phyloP scores from a whole-genome alignment of 139 green algal genomes.

The Tetraselmis striata region DNA sequence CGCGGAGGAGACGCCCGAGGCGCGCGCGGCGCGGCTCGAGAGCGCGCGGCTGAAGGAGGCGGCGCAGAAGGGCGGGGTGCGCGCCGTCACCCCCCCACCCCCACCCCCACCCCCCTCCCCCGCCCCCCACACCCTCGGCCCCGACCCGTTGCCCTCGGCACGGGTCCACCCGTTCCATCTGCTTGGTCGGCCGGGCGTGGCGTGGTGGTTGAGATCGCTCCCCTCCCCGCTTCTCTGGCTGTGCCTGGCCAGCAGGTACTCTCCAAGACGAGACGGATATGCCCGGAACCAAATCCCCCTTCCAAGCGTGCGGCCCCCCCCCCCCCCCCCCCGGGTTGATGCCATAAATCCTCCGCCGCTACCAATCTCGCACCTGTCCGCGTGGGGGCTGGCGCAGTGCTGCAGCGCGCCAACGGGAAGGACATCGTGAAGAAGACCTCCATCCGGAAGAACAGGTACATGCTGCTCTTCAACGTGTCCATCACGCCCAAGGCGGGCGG shows the following conservation, averaged over 20 bases:
- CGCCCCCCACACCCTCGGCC: background rate
- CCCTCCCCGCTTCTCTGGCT: background rate
- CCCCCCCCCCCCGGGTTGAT: background rate
- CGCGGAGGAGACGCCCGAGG: background rate
- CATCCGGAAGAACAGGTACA: conserved; percentile 58
- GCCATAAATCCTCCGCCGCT: background rate
- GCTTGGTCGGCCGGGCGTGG: too few species aligned
- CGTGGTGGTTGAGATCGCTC: too few species aligned
- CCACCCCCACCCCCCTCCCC: too few species aligned
- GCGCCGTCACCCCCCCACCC: background rate
- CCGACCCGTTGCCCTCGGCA: too few species aligned
- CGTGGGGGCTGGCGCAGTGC: conserved; percentile 32
- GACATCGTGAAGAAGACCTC: conserved; percentile 80
- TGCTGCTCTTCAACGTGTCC: conserved; percentile 58
- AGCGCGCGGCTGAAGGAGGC: background rate
- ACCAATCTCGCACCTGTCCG: background rate
- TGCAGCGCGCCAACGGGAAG: conserved; percentile 59
- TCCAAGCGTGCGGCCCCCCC: background rate
- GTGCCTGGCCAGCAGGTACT: background rate
- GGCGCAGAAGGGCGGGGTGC: background rate
- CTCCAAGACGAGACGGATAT: background rate
- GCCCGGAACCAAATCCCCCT: background rate
- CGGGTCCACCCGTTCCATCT: too few species aligned
- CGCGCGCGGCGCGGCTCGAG: background rate
- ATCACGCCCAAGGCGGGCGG: conserved; percentile 52